Evolutionary conservation across 1,284 basidiomycete genomes (phyloP), one percentile per base, ranked within the genome.

Genomic region (Rhodotorula sp.): DNA sequence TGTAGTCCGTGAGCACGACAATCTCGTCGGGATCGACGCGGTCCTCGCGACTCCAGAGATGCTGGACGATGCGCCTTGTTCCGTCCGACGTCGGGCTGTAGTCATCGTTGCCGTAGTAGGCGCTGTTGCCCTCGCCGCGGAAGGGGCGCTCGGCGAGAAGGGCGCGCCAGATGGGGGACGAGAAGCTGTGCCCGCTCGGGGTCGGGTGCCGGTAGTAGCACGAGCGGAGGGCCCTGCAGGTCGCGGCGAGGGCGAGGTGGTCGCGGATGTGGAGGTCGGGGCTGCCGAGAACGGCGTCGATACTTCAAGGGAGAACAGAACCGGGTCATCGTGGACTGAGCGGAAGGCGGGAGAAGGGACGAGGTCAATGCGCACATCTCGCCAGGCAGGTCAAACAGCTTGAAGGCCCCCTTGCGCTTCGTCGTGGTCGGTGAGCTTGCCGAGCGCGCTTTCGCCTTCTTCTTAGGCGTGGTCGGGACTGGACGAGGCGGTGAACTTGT

Each of bases 181-280:
- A 17, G 56, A 54, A 50, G 42, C 23, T 23, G 34, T 16, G 25
- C 7, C 42, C 13, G 21, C 41, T 14, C 27, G 21, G 17, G 62
- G 27, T 10, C 7, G 62, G 27, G 9, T 42, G 49, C 1, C 56
- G 48, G 63, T 64, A 69, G 71, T 69, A 72, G 57, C 41, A 46
- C 17, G 64, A 34, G 27, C 71, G 71, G 46, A 72, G 64, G 23
- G 61, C n/a, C 27, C 57, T 52, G 57, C 67, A 72, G 14, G 64
- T 61, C 23, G 67, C 64, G 56, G 67, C 71, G 67, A 69, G 67
- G 16, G 61, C 23, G 42, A 69, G 64, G 58, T 72, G 71, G 46
- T 69, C 67, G 21, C 61, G 56, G 23, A 72, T 25, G 52, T 54
- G 61, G 17, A 72, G 67, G 19, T 12, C 21, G 21, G 52, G 50